phyloP scores from a whole-genome alignment of 23 red algal genomes.

The Cyanidiococcus yangmingshanensis region DNA sequence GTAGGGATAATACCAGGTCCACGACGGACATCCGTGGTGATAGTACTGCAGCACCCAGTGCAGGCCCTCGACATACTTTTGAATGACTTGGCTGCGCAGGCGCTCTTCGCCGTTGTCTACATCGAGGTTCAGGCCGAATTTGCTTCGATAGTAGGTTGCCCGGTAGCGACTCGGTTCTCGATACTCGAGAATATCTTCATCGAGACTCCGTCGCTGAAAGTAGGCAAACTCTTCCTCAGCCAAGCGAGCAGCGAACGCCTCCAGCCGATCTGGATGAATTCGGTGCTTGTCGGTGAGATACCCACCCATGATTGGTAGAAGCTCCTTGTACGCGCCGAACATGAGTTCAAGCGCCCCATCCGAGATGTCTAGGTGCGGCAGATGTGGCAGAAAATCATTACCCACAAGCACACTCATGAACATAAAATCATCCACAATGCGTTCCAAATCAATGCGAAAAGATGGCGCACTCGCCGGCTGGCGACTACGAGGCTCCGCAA shows the following conservation, averaged over 20 bases:
- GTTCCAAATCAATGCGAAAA: conserved; percentile 48
- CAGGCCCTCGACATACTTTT: conserved; percentile 77
- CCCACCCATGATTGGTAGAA: conserved; percentile 72
- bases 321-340: conserved; percentile 80
- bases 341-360: conserved; percentile 84
- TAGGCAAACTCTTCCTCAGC: conserved; percentile 63
- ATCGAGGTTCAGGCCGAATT: conserved; percentile 41
- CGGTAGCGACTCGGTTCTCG: conserved; percentile 35
- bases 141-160: conserved; percentile 56
- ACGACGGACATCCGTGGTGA: conserved; percentile 77
- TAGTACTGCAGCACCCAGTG: conserved; percentile 98
- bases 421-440: conserved; percentile 84
- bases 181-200: conserved; percentile 52
- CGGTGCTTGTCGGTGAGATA: conserved; percentile 68
- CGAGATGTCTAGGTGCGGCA: conserved; percentile 77
- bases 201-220: conserved; percentile 57
- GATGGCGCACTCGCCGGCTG: neutral
- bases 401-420: conserved; percentile 92
- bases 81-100: conserved; percentile 22
- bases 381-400: conserved; percentile 95
- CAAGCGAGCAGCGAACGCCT: conserved; percentile 59
- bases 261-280: conserved; percentile 70
- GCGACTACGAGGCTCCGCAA: conserved; percentile 22
- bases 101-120: conserved; percentile 31
- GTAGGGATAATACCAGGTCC: conserved; percentile 90